phyloP scores from a whole-genome alignment of 31 red algal genomes.

The Asparagopsis taxiformis region DNA sequence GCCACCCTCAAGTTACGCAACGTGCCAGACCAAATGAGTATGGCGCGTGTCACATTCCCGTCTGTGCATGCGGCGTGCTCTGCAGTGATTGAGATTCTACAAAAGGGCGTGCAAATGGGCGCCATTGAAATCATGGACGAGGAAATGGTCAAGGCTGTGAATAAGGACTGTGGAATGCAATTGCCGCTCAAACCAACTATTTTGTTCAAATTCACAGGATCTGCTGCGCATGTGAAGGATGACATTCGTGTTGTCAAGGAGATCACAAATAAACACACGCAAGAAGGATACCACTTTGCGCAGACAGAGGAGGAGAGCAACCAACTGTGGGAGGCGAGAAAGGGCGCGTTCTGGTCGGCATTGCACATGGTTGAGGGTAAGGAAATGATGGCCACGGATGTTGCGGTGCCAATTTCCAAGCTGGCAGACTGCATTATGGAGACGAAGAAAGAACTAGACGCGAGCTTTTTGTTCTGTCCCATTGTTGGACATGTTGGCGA shows the following conservation, averaged over 20 bases:
- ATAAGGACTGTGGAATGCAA: slow-evolving; percentile 64
- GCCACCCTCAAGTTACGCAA: slow-evolving; percentile 81
- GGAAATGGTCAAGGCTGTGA: slow-evolving; percentile 91
- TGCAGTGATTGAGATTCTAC: slow-evolving; percentile 83
- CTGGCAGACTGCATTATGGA: slow-evolving; percentile 92
- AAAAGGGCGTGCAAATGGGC: slow-evolving; percentile 64
- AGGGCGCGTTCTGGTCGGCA: slow-evolving; percentile 91
- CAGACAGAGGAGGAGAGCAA: slow-evolving; percentile 82
- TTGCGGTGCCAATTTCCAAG: slow-evolving; percentile 91
- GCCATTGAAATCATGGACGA: slow-evolving; percentile 95
- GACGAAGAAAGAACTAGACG: slow-evolving; percentile 88
- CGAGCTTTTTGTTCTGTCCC: slow-evolving; percentile 84
- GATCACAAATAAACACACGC: slow-evolving; percentile 51
- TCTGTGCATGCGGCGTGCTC: slow-evolving; percentile 76
- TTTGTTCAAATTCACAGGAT: slow-evolving; percentile 88
- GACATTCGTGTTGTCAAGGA: slow-evolving; percentile 75
- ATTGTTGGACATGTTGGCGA: slow-evolving; percentile 98
- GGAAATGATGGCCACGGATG: slow-evolving; percentile 97
- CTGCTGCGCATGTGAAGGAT: slow-evolving; percentile 61
- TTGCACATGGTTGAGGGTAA: slow-evolving; percentile 51
- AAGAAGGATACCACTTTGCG: slow-evolving; percentile 63
- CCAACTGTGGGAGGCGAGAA: slow-evolving; percentile 86
- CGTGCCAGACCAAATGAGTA: slow-evolving; percentile 74
- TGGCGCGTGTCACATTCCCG: slow-evolving; percentile 80
- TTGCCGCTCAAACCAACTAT: slow-evolving; percentile 76